Evolutionary conservation across 768 basidiomycete species (phyloP).

Genomic region (Boletus rufocinnamomeus): DNA sequence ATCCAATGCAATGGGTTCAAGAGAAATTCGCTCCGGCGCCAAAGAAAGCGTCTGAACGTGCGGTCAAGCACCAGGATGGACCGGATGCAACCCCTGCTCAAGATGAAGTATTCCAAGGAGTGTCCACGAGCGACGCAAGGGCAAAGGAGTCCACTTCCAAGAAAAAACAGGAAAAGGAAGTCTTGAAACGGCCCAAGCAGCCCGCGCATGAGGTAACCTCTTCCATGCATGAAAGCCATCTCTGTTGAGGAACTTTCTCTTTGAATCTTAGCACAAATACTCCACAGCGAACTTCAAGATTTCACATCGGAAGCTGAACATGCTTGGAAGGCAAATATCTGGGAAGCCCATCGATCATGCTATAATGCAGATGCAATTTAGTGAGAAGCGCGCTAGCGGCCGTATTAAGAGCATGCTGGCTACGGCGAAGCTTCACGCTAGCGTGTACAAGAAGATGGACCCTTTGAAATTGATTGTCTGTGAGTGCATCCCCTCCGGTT

Average conservation of each 20-base stretch:
- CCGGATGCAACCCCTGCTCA: constrained; percentile 25
- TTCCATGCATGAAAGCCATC: not conserved
- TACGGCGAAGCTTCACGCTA: constrained; percentile 84
- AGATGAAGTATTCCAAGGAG: constrained; percentile 47
- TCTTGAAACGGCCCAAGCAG: constrained; percentile 22
- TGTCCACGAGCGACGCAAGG: constrained; percentile 19
- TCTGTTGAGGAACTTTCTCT: constrained; percentile 10
- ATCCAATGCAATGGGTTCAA: constrained; percentile 64
- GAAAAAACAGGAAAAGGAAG: constrained; percentile 15
- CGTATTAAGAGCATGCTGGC: constrained; percentile 89
- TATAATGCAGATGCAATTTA: constrained; percentile 96
- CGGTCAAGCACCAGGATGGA: constrained; percentile 41
- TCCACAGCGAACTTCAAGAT: constrained; percentile 93
- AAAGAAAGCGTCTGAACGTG: constrained; percentile 47
- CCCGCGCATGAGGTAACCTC: constrained; percentile 33
- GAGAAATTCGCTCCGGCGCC: constrained; percentile 55
- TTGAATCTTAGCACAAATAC: constrained; percentile 74
- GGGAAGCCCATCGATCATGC: constrained; percentile 93
- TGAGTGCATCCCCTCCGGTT: constrained; percentile 42
- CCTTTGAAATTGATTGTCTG: constrained; percentile 76
- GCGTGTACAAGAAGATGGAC: constrained; percentile 72
- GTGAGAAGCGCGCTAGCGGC: constrained; percentile 85
- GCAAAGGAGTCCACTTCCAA: constrained; percentile 17
- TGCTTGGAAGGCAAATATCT: constrained; percentile 82
- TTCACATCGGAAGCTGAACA: constrained; percentile 90